Conservation (phyloP, 176 grass and related monocot genomes). For the Triticum monococcum region DNA sequence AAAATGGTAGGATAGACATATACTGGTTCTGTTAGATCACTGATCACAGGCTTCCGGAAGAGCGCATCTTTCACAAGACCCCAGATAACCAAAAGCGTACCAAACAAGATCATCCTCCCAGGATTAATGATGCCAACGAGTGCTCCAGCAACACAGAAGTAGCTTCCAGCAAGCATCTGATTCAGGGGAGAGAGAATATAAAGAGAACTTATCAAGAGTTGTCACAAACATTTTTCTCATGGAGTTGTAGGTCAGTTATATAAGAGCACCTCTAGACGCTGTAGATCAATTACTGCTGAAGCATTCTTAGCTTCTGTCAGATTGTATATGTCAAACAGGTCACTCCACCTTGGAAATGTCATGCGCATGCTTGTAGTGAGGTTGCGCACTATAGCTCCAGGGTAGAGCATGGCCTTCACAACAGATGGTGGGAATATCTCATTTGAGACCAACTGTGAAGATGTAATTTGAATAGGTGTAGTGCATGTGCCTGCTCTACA, state of each 20-base stretch:
- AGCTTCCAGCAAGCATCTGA: conserved; percentile 94
- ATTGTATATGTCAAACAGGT: conserved; percentile 79
- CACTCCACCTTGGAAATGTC: conserved; percentile 66
- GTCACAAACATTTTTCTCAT: neutral
- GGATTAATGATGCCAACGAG: conserved; percentile 76
- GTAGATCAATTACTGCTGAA: conserved; percentile 78
- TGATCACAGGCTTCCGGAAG: conserved; percentile 62
- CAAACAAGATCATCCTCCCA: conserved; percentile 96
- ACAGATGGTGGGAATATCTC: conserved; percentile 81
- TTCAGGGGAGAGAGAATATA: conserved; percentile 9
- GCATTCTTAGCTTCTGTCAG: conserved; percentile 80
- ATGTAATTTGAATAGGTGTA: conserved; percentile 91
- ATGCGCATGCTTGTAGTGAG: conserved; percentile 50
- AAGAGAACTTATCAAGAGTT: conserved; percentile 2
- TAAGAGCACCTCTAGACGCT: conserved; percentile 70
- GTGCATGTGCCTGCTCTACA: conserved; percentile 94
- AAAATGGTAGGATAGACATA: conserved; percentile 88
- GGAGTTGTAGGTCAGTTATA: neutral
- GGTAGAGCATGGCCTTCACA: conserved; percentile 79
- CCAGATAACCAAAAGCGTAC: conserved; percentile 83
- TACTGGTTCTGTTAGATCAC: conserved; percentile 51
- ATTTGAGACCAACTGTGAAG: conserved; percentile 82
- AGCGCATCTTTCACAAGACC: conserved; percentile 88
- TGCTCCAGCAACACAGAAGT: conserved; percentile 90
- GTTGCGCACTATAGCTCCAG: conserved; percentile 60